Evolutionary conservation across 2,329 filamentous ascomycete genomes (phyloP).

Genomic region (Torrubiella hemipterigena): DNA sequence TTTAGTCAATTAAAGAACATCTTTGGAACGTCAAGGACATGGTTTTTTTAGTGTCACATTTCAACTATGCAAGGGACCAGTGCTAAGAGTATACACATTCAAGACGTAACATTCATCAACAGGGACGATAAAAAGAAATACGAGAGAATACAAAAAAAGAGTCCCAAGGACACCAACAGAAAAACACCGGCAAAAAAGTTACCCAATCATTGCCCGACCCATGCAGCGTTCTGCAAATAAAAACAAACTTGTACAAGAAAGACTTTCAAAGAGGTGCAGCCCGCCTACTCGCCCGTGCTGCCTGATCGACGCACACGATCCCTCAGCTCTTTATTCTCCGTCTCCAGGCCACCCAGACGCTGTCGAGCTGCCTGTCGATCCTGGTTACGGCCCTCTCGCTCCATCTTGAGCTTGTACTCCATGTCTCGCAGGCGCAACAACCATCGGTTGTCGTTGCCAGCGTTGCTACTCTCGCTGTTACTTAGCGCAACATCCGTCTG

Average conservation of each 20-base stretch:
- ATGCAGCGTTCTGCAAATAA: too few species aligned
- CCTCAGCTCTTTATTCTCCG: slow-evolving; percentile 60
- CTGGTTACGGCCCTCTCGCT: slow-evolving; percentile 73
- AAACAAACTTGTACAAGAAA: not conserved
- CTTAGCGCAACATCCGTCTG: slow-evolving; percentile 14
- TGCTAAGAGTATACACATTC: too few species aligned
- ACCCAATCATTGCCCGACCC: too few species aligned
- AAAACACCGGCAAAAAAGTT: not conserved
- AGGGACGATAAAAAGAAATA: not conserved
- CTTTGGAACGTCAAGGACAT: too few species aligned
- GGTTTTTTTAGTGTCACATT: too few species aligned
- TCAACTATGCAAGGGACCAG: too few species aligned
- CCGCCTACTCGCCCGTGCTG: not conserved
- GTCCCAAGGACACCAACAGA: not conserved
- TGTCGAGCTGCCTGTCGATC: slow-evolving; percentile 77
- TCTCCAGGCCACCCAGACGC: slow-evolving; percentile 62
- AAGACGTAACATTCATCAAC: not conserved
- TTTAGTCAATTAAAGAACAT: slow-evolving; percentile 4
- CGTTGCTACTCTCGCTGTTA: slow-evolving; percentile 12
- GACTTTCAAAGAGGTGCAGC: not conserved
- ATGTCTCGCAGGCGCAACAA: slow-evolving; percentile 76
- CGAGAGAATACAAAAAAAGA: not conserved
- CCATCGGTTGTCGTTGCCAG: slow-evolving; percentile 58
- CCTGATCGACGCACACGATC: slow-evolving; percentile 39
- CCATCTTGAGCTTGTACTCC: slow-evolving; percentile 78